These are phyloP conservation scores for Lithospermum erythrorhizon DNA, from an alignment of 257 asterid genomes.

Conservation along the genomic window DNA sequence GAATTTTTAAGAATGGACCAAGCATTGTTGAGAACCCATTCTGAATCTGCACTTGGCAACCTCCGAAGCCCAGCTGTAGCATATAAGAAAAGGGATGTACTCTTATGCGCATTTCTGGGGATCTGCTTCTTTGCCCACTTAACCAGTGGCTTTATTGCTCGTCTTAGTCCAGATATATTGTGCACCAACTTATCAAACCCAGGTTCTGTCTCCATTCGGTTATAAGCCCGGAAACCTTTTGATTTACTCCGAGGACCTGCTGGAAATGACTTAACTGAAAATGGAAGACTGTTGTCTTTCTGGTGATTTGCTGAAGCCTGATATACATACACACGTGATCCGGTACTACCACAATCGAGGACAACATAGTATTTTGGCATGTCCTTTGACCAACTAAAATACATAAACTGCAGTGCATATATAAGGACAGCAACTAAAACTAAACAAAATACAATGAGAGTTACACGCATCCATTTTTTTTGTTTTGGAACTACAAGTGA, in stretches of 20 bases:
- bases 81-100: slow-evolving; percentile 71
- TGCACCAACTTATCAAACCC: slow-evolving; percentile 91
- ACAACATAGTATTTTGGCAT: slow-evolving; percentile 64
- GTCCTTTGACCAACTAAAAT: slow-evolving; percentile 53
- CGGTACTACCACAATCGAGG: slow-evolving; percentile 97
- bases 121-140: slow-evolving; percentile 94
- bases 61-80: slow-evolving; percentile 98
- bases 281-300: slow-evolving; percentile 56
- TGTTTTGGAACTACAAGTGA: slow-evolving; percentile 25
- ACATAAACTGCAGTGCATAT: slow-evolving; percentile 31
- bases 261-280: slow-evolving; percentile 62
- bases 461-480: slow-evolving; percentile 48
- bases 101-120: slow-evolving; percentile 59
- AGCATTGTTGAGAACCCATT: slow-evolving; percentile 85
- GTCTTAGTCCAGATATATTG: slow-evolving; percentile 54
- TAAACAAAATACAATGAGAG: slow-evolving; percentile 48
- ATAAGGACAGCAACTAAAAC: slow-evolving; percentile 44
- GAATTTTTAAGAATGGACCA: slow-evolving; percentile 69
- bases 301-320: slow-evolving; percentile 49
- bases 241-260: slow-evolving; percentile 54
- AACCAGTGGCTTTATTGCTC: slow-evolving; percentile 63
- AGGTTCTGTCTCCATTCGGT: slow-evolving; percentile 97
- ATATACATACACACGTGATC: slow-evolving; percentile 90
- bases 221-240: slow-evolving; percentile 73
- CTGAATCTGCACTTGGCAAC: slow-evolving; percentile 77